Evolutionary conservation across 1,284 basidiomycete species (phyloP).

Genomic region (Filobasidium uniguttulatum): DNA sequence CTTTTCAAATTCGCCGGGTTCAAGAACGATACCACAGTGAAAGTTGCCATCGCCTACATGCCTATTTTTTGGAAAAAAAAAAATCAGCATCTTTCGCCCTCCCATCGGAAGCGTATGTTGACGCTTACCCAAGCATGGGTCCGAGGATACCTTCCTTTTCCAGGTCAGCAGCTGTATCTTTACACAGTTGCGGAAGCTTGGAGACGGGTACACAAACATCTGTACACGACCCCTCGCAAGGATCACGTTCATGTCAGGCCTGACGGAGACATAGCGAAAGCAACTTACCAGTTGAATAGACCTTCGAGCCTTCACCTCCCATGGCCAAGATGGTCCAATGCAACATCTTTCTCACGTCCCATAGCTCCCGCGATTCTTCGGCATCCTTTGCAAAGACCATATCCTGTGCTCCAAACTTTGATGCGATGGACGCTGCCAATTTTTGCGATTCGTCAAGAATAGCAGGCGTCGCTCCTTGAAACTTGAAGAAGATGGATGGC

Average conservation of each 20-base stretch:
- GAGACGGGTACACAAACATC: slow-evolving; percentile 57
- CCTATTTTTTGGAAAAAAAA: slow-evolving; percentile 34
- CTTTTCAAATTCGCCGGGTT: slow-evolving; percentile 25
- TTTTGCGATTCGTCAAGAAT: slow-evolving; percentile 52
- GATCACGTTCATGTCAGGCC: not conserved
- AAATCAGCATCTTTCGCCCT: not conserved
- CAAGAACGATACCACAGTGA: slow-evolving; percentile 20
- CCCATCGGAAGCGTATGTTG: not conserved
- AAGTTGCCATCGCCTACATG: slow-evolving; percentile 71
- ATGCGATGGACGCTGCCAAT: slow-evolving; percentile 47
- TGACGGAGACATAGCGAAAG: not conserved
- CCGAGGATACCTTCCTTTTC: slow-evolving; percentile 47
- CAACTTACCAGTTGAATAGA: slow-evolving; percentile 63
- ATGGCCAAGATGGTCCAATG: slow-evolving; percentile 56
- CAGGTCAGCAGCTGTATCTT: slow-evolving; percentile 62
- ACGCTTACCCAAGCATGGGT: slow-evolving; percentile 33
- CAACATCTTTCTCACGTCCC: slow-evolving; percentile 75
- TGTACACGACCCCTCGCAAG: not conserved
- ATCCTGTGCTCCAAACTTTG: slow-evolving; percentile 53
- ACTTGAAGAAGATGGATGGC: slow-evolving; percentile 75
- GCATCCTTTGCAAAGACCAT: slow-evolving; percentile 56
- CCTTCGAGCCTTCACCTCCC: slow-evolving; percentile 48
- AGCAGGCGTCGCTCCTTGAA: slow-evolving; percentile 55
- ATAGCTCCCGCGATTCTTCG: slow-evolving; percentile 59
- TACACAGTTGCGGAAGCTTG: slow-evolving; percentile 57